phyloP scores from a whole-genome alignment of 139 green algal species.

The Chlorella sp. region DNA sequence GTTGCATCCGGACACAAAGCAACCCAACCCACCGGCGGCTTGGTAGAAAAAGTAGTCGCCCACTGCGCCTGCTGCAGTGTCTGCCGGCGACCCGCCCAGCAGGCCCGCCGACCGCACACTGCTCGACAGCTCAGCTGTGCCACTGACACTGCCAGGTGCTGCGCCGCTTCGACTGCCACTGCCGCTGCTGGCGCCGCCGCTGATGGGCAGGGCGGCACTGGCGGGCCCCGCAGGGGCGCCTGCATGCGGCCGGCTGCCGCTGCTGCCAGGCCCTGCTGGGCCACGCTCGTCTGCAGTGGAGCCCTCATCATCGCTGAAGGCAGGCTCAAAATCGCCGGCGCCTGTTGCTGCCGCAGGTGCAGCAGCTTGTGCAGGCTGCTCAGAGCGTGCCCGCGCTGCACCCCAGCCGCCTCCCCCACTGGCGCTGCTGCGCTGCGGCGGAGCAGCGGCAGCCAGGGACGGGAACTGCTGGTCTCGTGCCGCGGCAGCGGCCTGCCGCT shows the following conservation, averaged over 20 bases:
- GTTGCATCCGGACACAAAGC: background rate
- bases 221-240: background rate
- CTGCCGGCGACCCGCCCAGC: conserved; percentile 17
- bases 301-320: conserved; percentile 5
- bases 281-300: too few species aligned
- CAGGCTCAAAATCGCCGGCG: background rate
- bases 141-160: background rate
- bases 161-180: background rate
- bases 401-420: background rate
- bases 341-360: background rate
- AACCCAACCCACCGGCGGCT: background rate
- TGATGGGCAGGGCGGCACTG: background rate
- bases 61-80: background rate
- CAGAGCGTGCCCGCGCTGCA: background rate
- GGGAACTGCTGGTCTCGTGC: conserved; percentile 17
- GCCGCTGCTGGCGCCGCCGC: background rate
- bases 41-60: conserved; percentile 66
- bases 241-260: too few species aligned
- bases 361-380: background rate
- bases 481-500: background rate
- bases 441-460: conserved; percentile 1
- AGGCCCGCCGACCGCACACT: conserved; percentile 10
- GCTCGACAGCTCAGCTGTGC: conserved; percentile 8
- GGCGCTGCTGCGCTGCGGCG: background rate
- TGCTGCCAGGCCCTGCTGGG: background rate